Evolutionary conservation across 2,329 filamentous ascomycete genomes (phyloP), one percentile per base, ranked within the genome.

Genomic region (Hypomyces perniciosus): DNA sequence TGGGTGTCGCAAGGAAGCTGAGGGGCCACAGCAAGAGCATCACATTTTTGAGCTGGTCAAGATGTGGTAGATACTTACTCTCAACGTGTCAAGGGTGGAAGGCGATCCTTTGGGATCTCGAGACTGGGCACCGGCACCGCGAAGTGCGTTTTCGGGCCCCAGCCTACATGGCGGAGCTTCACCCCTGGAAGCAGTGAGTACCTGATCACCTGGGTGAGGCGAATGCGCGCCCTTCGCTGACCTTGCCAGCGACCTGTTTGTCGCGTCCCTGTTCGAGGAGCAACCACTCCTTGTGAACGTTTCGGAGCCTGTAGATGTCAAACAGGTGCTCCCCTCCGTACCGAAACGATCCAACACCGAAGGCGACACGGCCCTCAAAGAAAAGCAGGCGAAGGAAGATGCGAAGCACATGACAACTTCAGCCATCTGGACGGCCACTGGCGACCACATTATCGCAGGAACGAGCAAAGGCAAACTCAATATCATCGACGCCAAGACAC

Each of bases 401-500:
- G 89, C 90, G 9, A 96, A 95, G 65, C 90, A 96, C 67, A 90
- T 90, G 65, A 97, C 93, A 1, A 97, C 92, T 4, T 90, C 90
- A 27, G 89, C 90, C 1, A 84, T 96, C 33, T 99, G 95, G 74
- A 92, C 90, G 0, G 80, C 84, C 1, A 80, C 84, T 0, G 93
- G 93, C 45, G 85, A 91, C 42, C 89, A 97, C 68, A 90, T 99
- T 54, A 80, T 99, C 33, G 84, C 90, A 1, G 95, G 90, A 37
- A 99, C 93, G 4, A 96, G 86, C 60, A 97, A 96, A 68, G 93
- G 93, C 50, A 95, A 90, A 78, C 78, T 99, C 54, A 99, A 99
- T 69, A 88, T 99, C 54, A 93, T 99, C 63, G 88, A 95, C 60
- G 85, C 87, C 2, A 79, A 81, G 55, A 88, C 88, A 0, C 84